Evolutionary conservation across 1,284 basidiomycete species (phyloP).

Genomic region (Marasmius sp.): DNA sequence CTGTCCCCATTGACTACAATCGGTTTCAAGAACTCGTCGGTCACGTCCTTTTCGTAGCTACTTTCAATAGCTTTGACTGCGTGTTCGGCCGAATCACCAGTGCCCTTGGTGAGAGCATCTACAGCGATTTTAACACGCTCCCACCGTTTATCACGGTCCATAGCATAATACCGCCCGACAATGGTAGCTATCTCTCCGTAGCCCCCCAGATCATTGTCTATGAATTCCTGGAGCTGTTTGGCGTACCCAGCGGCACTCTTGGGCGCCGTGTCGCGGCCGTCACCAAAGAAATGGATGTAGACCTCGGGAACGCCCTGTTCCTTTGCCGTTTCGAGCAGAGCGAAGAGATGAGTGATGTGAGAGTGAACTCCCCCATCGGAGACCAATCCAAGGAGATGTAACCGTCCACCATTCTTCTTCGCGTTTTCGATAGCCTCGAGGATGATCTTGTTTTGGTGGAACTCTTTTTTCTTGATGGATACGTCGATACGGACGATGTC

Average conservation of each 20-base stretch:
- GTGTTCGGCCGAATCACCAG: slow-evolving; percentile 56
- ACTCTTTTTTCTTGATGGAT: slow-evolving; percentile 83
- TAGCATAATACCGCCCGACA: slow-evolving; percentile 89
- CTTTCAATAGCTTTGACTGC: slow-evolving; percentile 58
- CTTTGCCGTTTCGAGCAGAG: slow-evolving; percentile 86
- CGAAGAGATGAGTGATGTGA: slow-evolving; percentile 84
- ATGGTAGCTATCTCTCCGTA: slow-evolving; percentile 79
- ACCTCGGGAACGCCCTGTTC: slow-evolving; percentile 79
- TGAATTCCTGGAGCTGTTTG: slow-evolving; percentile 75
- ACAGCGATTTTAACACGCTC: slow-evolving; percentile 87
- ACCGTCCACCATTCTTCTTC: slow-evolving; percentile 75
- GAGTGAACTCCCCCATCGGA: slow-evolving; percentile 96
- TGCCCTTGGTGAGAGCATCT: slow-evolving; percentile 77
- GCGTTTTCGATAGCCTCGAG: slow-evolving; percentile 74
- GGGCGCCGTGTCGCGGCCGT: slow-evolving; percentile 89
- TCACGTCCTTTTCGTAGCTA: slow-evolving; percentile 80
- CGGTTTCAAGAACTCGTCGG: slow-evolving; percentile 92
- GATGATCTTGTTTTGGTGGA: slow-evolving; percentile 77
- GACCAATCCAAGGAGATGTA: slow-evolving; percentile 84
- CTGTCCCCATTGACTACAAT: slow-evolving; percentile 82
- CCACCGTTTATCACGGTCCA: slow-evolving; percentile 96
- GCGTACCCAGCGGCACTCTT: slow-evolving; percentile 74
- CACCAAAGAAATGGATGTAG: slow-evolving; percentile 89
- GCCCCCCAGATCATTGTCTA: slow-evolving; percentile 59
- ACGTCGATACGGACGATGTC: slow-evolving; percentile 93